phyloP scores from a whole-genome alignment of 768 basidiomycete species.

The Podaxis sp. region DNA sequence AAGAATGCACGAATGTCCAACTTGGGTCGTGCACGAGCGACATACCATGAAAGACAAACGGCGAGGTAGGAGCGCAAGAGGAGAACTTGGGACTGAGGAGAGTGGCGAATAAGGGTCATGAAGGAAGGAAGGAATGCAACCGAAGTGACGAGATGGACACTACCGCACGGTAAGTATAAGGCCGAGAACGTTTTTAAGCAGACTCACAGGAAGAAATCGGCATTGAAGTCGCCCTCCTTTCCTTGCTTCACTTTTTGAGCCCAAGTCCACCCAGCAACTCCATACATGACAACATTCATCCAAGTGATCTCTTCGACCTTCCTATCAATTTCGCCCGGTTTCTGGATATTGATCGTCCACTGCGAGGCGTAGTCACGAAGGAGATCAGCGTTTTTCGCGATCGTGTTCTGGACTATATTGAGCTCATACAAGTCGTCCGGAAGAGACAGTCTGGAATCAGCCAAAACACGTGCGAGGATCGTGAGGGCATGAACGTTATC shows the following conservation, averaged over 20 bases:
- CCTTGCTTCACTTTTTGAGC: conserved; percentile 26
- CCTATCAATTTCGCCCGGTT: conserved; percentile 38
- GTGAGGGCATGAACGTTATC: conserved; percentile 44
- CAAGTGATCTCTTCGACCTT: conserved; percentile 69
- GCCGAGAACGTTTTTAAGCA: background rate
- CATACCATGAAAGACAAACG: conserved; percentile 49
- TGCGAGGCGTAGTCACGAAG: conserved; percentile 40
- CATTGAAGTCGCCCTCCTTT: conserved; percentile 37
- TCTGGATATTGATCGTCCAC: conserved; percentile 42
- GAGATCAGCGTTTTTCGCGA: conserved; percentile 36
- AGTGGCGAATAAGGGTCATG: conserved; percentile 30
- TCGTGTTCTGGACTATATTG: conserved; percentile 32
- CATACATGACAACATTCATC: conserved; percentile 55
- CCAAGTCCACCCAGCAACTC: conserved; percentile 50
- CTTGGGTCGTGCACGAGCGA: conserved; percentile 54
- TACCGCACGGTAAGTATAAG: conserved; percentile 23
- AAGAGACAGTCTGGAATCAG: conserved; percentile 41
- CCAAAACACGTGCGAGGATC: conserved; percentile 54
- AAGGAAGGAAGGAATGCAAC: conserved; percentile 59
- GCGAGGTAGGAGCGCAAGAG: conserved; percentile 63
- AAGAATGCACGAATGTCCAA: conserved; percentile 54
- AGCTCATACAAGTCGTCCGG: conserved; percentile 18
- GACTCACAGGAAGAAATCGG: conserved; percentile 63
- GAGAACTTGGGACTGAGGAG: conserved; percentile 42
- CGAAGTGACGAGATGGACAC: conserved; percentile 69